phyloP scores from a whole-genome alignment of 192 early-diverging fungal species.

The Backusella luteola region DNA sequence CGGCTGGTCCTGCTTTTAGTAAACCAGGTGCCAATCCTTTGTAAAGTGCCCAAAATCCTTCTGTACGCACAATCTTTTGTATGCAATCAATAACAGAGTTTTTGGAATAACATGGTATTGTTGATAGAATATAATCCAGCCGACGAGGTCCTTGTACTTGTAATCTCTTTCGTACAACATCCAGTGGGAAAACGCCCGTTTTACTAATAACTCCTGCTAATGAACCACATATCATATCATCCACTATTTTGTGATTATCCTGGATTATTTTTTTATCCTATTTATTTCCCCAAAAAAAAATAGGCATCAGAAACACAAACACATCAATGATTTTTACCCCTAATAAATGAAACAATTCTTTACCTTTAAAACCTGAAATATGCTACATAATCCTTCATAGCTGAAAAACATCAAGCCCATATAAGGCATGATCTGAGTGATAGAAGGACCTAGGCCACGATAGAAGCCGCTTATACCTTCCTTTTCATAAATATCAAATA shows the following conservation, averaged over 20 bases:
- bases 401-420: slow-evolving; percentile 91
- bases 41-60: slow-evolving; percentile 82
- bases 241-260: slow-evolving; percentile 22
- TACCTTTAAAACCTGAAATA: slow-evolving; percentile 41
- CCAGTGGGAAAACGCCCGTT: slow-evolving; percentile 85
- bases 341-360: background rate
- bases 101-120: slow-evolving; percentile 62
- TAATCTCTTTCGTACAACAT: slow-evolving; percentile 76
- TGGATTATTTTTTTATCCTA: slow-evolving; percentile 21
- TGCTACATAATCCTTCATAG: slow-evolving; percentile 58
- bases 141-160: slow-evolving; percentile 79
- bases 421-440: slow-evolving; percentile 89
- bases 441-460: slow-evolving; percentile 75
- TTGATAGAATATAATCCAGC: slow-evolving; percentile 56
- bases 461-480: slow-evolving; percentile 89
- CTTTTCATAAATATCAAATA: slow-evolving; percentile 59
- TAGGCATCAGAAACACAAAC: background rate
- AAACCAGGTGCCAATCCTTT: slow-evolving; percentile 82
- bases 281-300: background rate
- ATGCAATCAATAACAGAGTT: slow-evolving; percentile 59
- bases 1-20: slow-evolving; percentile 81
- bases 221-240: slow-evolving; percentile 80
- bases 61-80: slow-evolving; percentile 62
- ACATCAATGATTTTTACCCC: background rate
- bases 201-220: slow-evolving; percentile 80